These are phyloP conservation scores for Przewalskia tangutica DNA, from an alignment of 257 asterid genomes.

Conservation along the genomic window DNA sequence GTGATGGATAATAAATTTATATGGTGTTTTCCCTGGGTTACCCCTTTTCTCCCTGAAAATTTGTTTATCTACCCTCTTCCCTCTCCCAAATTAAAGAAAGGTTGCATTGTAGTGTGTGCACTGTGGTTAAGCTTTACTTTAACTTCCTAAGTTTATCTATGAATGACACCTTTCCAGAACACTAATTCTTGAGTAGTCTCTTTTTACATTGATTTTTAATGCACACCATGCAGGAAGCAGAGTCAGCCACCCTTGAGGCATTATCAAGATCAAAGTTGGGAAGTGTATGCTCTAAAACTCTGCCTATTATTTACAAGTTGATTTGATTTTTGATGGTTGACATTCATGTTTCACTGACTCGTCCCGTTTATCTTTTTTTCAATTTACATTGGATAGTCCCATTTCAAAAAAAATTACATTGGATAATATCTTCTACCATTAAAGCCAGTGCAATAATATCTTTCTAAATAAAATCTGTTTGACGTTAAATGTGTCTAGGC, in stretches of 20 bases:
- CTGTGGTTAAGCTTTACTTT: neutral
- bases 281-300: slow-evolving; percentile 44
- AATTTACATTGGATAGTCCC: neutral
- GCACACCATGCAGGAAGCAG: slow-evolving; percentile 67
- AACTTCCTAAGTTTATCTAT: neutral
- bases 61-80: neutral
- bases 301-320: slow-evolving; percentile 9
- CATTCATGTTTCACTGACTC: slow-evolving; percentile 1
- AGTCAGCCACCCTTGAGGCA: slow-evolving; percentile 94
- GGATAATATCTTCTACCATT: neutral
- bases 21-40: neutral
- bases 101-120: neutral
- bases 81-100: neutral
- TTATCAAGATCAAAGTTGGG: slow-evolving; percentile 77
- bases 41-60: neutral
- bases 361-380: neutral
- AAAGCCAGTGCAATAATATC: neutral
- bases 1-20: neutral
- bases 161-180: neutral
- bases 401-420: neutral
- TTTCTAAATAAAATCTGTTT: neutral
- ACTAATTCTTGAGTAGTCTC: neutral
- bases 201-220: slow-evolving; percentile 2
- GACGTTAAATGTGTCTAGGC: neutral
- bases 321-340: neutral